Conservation (phyloP, 768 basidiomycete genomes). For the Boletus sp. region DNA sequence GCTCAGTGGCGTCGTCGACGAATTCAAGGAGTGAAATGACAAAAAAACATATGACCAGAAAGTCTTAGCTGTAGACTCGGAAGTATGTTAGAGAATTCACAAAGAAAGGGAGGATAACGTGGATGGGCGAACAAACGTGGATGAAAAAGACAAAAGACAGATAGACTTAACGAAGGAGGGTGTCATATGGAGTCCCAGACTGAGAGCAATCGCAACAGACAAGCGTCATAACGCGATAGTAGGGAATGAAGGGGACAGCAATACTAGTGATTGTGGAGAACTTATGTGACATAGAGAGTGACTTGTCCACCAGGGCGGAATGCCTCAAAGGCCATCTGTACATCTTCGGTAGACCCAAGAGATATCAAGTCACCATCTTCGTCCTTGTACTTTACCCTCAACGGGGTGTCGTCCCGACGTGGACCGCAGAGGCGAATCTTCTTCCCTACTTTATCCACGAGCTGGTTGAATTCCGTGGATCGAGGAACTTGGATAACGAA, state of each 20-base stretch:
- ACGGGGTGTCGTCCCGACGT: slow-evolving; percentile 70
- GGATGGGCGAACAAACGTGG: slow-evolving; percentile 24
- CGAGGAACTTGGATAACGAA: slow-evolving; percentile 91
- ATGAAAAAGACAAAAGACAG: slow-evolving; percentile 11
- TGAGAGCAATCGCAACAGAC: slow-evolving; percentile 13
- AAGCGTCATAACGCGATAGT: slow-evolving; percentile 2
- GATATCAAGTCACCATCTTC: slow-evolving; percentile 92
- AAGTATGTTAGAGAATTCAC: slow-evolving; percentile 20
- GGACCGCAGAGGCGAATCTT: slow-evolving; percentile 93
- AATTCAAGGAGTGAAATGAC: slow-evolving; percentile 14
- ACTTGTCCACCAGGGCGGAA: slow-evolving; percentile 79
- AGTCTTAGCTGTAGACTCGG: slow-evolving; percentile 1
- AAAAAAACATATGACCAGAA: slow-evolving; percentile 7
- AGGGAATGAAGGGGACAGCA: not conserved
- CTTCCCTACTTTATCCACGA: slow-evolving; percentile 86
- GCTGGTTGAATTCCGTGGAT: slow-evolving; percentile 72
- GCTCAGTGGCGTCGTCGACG: slow-evolving; percentile 17
- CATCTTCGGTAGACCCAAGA: slow-evolving; percentile 87
- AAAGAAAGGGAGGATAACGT: slow-evolving; percentile 4
- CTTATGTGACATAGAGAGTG: slow-evolving; percentile 74
- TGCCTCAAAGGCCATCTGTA: slow-evolving; percentile 91
- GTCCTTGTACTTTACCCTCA: slow-evolving; percentile 86
- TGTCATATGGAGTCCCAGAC: slow-evolving; percentile 6
- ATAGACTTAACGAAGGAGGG: slow-evolving; percentile 13
- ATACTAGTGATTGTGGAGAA: not conserved